Conservation (phyloP, 192 early-diverging fungal genomes). For the Gonapodya sp. region DNA sequence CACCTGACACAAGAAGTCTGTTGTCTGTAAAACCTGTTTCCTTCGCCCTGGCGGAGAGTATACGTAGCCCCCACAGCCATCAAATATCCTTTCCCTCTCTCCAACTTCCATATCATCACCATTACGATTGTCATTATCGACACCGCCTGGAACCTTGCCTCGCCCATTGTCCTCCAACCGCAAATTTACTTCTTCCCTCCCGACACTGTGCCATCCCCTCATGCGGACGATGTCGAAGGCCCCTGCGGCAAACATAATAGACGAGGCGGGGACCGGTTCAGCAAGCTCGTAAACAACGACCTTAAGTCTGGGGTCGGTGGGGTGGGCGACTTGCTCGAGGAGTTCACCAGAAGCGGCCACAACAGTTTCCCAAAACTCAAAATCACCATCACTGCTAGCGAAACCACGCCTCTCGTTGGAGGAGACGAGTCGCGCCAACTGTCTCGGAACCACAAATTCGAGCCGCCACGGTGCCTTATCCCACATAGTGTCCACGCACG, state of each 20-base stretch:
- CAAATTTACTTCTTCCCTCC: background rate
- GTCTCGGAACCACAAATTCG: conserved; percentile 54
- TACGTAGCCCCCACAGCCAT: conserved; percentile 46
- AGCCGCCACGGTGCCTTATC: conserved; percentile 73
- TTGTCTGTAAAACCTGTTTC: conserved; percentile 53
- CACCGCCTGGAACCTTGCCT: no score
- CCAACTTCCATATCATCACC: background rate
- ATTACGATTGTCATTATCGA: background rate
- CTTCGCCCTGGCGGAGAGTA: conserved; percentile 56
- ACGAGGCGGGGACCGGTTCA: conserved; percentile 57
- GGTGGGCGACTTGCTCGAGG: conserved; percentile 51
- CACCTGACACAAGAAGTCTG: conserved; percentile 48
- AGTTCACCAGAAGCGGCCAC: conserved; percentile 65
- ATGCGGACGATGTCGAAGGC: conserved; percentile 40
- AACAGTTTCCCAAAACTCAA: conserved; percentile 35
- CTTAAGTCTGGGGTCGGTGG: conserved; percentile 40
- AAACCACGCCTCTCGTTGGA: conserved; percentile 21
- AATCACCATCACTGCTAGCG: conserved; percentile 23
- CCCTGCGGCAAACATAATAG: conserved; percentile 63
- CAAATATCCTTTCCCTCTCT: background rate
- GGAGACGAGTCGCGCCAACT: conserved; percentile 18
- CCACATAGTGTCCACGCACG: conserved; percentile 59
- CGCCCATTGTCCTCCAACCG: background rate
- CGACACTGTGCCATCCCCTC: conserved; percentile 13
- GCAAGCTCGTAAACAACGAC: conserved; percentile 60